Evolutionary conservation across 352 stramenopile genomes (phyloP), one percentile per base, ranked within the genome.

Genomic region (Detonula confervacea): DNA sequence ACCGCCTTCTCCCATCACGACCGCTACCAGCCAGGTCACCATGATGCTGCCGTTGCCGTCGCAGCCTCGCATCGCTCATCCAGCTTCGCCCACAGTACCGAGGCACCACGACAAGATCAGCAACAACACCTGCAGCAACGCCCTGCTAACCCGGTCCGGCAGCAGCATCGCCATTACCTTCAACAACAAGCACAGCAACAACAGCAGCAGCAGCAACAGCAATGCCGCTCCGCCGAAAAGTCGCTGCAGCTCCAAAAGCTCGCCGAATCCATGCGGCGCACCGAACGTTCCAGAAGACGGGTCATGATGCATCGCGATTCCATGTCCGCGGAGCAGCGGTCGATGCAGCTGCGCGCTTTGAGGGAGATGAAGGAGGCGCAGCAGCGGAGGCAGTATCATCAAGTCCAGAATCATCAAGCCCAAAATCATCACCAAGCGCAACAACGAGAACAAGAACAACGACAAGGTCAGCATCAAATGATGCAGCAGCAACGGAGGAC

Each of bases 221-320:
- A 12, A 30, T 6, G 22, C 18, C 29, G 2, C 16, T 25, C 47
- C 20, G 1, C 30, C 18, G 24, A 49, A 0, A 60, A 27, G 11
- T 59, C 20, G 22, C 29, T 24, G 0, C 29, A 70, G 0, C 59
- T 82, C 16, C 46, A 72, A 39, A 67, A 66, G 16, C 62, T 84
- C 4, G 76, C 69, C n/a, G 24, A 74, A n/a, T 76, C 69, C 14
- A 84, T 84, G 76, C 65, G 77, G n/a, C 51, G 69, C 7, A 84
- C 76, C 2, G 69, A 84, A 29, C 42, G 39, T 20, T 77, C 69
- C 1, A 54, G 76, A n/a, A 56, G 39, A 20, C 76, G 77, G 20
- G 63, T 83, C 9, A 80, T 84, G 44, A 30, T 73, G 8, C 66
- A 77, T 51, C 47, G 60, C 3, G 55, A 59, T 5, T 25, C 65